Base-by-base conservation (phyloP, 2,329 filamentous ascomycete genomes). In the Diaporthe batatas region DNA sequence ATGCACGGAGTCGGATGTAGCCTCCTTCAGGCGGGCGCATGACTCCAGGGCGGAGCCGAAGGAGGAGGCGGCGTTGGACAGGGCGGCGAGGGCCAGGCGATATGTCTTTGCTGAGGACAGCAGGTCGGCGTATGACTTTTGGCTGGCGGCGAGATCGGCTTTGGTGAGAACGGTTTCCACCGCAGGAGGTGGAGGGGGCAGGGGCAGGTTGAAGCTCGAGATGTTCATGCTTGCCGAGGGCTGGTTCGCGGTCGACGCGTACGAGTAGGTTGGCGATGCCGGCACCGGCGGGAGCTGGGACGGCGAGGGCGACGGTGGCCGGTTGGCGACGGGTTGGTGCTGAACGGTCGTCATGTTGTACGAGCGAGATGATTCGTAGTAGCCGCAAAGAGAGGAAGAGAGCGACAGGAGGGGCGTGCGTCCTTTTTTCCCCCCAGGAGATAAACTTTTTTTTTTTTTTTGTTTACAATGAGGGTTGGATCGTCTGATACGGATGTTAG, bases 1-100 rank as follows among this genome's bases (percentile, higher is more conserved):
- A 2, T 83, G 83, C 57, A 91, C 84, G 64, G 86, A 83, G 75
- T 91, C 90, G 70, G 90, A 89, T 68, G 90, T 87, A 44, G 91
- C 89, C 79, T 92, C 91, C 78, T 92, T 92, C 42, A 92, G 83
- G 18, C 91, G 87, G n/a, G 91, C 91, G 80, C 91, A 93, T 74
- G 90, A 82, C 82, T 93, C 91, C 73, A 93, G 86, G 21, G 91
- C 90, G 59, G 87, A 86, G 62, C 90, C 91, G 78, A 93, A 92
- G 42, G 87, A 83, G 0, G 90, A 91, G 2, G 91, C 89, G 2
- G 91, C 88, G 6, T 84, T 86, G 11, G 90, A 91, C 16, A 92
- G 84, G 2, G 88, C 80, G 47, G 90, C 87, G 59, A 93, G 88
- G 21, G 91, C 90, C 25, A 88, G 79, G 58, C 91, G 89, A 80